Evolutionary conservation across 2,329 filamentous ascomycete genomes (phyloP).

Genomic region (Fonsecaea monophora): DNA sequence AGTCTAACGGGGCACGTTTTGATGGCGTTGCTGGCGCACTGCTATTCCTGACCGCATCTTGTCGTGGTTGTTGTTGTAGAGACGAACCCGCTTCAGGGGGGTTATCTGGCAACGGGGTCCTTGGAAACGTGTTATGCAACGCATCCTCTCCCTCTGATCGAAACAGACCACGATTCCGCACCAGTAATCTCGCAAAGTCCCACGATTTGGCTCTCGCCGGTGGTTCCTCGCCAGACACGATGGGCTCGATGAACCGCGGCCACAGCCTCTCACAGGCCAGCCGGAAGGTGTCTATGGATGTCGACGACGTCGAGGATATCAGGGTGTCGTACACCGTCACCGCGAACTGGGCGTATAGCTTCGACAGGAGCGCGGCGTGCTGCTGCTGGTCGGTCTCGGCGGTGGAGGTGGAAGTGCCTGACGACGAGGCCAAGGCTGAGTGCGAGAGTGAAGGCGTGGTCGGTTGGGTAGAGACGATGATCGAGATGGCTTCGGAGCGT

Average conservation of each 20-base stretch:
- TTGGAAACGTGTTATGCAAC: conserved; percentile 47
- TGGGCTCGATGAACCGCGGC: conserved; percentile 81
- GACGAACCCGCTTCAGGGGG: neutral
- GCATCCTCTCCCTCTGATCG: conserved; percentile 54
- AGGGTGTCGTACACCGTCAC: conserved; percentile 87
- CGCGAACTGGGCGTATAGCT: conserved; percentile 71
- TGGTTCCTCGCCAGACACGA: conserved; percentile 69
- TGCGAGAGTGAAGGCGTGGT: neutral
- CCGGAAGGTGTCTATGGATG: conserved; percentile 74
- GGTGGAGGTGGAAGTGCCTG: conserved; percentile 25
- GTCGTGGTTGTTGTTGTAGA: neutral
- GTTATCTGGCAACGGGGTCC: neutral
- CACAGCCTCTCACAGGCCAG: conserved; percentile 77
- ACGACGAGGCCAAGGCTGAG: neutral
- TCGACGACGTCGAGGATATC: conserved; percentile 75
- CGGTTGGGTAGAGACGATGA: conserved; percentile 64
- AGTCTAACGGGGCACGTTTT: neutral
- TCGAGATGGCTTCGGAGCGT: conserved; percentile 77
- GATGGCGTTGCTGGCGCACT: neutral
- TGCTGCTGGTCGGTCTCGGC: conserved; percentile 14
- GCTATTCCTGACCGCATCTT: neutral
- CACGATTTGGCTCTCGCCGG: conserved; percentile 65
- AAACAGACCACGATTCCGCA: conserved; percentile 55
- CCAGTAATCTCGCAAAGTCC: conserved; percentile 84
- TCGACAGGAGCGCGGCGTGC: conserved; percentile 38